Base-by-base conservation (phyloP, 106 monocot species). In the Xerophyta viscosa region DNA sequence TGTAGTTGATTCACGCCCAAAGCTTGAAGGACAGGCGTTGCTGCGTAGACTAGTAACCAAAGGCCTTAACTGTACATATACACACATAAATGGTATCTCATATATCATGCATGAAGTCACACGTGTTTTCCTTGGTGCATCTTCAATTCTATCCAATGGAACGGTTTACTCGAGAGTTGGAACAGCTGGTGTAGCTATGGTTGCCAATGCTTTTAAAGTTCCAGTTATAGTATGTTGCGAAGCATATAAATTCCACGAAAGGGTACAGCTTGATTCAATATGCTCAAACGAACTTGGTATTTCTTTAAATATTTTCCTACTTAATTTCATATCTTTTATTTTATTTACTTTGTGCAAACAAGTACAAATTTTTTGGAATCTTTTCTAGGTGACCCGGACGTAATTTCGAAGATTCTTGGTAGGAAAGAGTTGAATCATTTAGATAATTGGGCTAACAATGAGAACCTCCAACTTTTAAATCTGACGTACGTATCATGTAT, bases 91-190 rank as follows among this genome's bases (percentile, higher is more conserved):
- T 82, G 96, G 82, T 17, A 46, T 98, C 57, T 89, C 96, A 26
- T 98, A 98, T 61, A 79, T 90, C 58, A 98, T 98, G 89, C 89
- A 83, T 74, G 96, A 98, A 67, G 96, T 88, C 14, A 86, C 89
- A 43, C 69, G 77, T 44, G 96, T 90, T 27, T 82, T 98, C 46
- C 71, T 98, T 17, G 96, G 96, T 41, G 96, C 96, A 48, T 70
- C 85, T 8, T 86, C 96, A 29, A 79, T 98, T 30, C 67, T 98
- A 20, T 89, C 85, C 20, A 98, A 89, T 77, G 96, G 96, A 52
- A 90, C 96, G 30, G 89, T 90, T 50, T 98, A 98, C 30, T 82
- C 89, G 10, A 78, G 89, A 56, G 89, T 86, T 62, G 96, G 96
- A 21, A 86, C 88, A 17, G 96, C 96, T 52, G 81, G 71, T 71